Conservation (phyloP, 2,329 filamentous ascomycete species). For the Thelonectria rubi region DNA sequence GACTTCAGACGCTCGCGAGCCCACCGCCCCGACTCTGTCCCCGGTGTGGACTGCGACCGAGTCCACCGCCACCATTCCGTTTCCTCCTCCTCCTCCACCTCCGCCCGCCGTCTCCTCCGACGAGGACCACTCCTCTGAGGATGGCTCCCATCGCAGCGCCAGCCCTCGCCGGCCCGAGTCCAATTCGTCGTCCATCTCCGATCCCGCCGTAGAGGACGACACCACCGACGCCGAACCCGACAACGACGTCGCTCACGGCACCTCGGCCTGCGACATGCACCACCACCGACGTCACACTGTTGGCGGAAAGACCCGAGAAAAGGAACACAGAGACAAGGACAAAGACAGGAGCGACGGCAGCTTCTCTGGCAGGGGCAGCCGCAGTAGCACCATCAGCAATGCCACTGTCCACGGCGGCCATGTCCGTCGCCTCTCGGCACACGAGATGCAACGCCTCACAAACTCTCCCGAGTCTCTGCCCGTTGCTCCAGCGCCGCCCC, state of each 20-base stretch:
- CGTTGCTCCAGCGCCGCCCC: conserved; percentile 52
- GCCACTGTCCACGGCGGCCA: conserved; percentile 50
- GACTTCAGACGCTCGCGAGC: conserved; percentile 7
- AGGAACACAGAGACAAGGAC: conserved; percentile 1
- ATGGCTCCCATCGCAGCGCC: conserved; percentile 39
- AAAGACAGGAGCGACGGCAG: conserved; percentile 17
- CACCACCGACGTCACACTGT: conserved; percentile 4
- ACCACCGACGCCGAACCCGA: background rate
- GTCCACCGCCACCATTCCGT: conserved; percentile 11
- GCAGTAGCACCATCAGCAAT: conserved; percentile 45
- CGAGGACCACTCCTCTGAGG: conserved; percentile 45
- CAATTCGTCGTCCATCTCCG: conserved; percentile 45
- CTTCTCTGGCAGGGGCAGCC: conserved; percentile 37
- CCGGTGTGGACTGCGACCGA: conserved; percentile 2
- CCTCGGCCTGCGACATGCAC: conserved; percentile 9
- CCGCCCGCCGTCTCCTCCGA: conserved; percentile 42
- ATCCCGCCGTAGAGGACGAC: conserved; percentile 40
- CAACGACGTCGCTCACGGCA: background rate
- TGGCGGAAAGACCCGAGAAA: conserved; percentile 8
- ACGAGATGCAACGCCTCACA: conserved; percentile 67
- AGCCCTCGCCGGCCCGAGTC: conserved; percentile 38
- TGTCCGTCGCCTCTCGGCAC: conserved; percentile 64
- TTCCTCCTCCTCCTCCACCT: conserved; percentile 16
- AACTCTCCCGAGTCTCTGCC: conserved; percentile 67
- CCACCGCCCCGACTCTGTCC: conserved; percentile 18